Conservation (phyloP, 495 filamentous ascomycete genomes). For the Penicillium roqueforti region DNA sequence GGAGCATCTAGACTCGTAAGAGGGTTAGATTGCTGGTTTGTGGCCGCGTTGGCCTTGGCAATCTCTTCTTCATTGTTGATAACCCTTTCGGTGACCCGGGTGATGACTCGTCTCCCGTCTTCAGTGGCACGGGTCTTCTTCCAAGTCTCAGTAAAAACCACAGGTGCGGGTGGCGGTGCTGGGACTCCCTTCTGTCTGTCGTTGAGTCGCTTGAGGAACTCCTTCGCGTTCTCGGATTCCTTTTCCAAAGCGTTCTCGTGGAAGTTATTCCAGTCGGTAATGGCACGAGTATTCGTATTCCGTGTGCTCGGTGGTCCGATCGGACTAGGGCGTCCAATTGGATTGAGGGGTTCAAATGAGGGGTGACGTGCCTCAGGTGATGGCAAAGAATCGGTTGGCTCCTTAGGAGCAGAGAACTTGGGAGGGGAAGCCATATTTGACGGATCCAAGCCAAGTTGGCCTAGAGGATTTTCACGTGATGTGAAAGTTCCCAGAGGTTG, state of each 20-base stretch:
- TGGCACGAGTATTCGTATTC: conserved; percentile 22
- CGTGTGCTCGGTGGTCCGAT: conserved; percentile 51
- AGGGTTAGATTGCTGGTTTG: conserved; percentile 24
- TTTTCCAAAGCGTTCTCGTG: conserved; percentile 37
- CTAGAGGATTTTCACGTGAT: conserved; percentile 36
- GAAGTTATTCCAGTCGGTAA: conserved; percentile 51
- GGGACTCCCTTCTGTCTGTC: conserved; percentile 36
- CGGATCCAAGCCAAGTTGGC: conserved; percentile 39
- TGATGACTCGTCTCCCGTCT: conserved; percentile 37
- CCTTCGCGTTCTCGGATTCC: conserved; percentile 40
- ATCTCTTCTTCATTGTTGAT: conserved; percentile 22
- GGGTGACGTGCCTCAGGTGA: conserved; percentile 37
- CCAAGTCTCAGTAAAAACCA: conserved; percentile 60
- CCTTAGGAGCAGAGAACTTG: conserved; percentile 33
- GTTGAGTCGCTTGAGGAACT: conserved; percentile 39
- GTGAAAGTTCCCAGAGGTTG: conserved; percentile 52
- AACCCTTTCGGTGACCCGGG: conserved; percentile 27
- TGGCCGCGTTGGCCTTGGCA: not conserved
- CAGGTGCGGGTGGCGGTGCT: conserved; percentile 10
- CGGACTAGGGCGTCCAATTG: conserved; percentile 43
- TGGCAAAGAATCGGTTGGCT: conserved; percentile 33
- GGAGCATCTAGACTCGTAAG: conserved; percentile 36
- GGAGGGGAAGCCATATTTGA: conserved; percentile 32
- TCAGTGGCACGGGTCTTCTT: conserved; percentile 46
- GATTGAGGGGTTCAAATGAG: conserved; percentile 35